Conservation (phyloP, 345 rosid species). For the Lepidium sativum region DNA sequence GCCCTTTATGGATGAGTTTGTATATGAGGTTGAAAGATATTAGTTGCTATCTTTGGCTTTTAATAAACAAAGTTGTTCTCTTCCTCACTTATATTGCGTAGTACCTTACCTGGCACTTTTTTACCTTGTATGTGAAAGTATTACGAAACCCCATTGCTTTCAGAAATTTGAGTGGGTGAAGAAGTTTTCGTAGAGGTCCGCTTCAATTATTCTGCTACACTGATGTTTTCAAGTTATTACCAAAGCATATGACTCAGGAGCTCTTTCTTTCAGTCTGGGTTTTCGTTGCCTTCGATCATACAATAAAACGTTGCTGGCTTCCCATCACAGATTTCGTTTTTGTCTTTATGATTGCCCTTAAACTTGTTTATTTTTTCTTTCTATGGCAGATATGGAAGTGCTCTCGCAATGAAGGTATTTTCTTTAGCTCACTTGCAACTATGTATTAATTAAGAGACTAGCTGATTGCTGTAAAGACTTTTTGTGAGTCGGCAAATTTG, state of each 20-base stretch:
- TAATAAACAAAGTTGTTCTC: not conserved
- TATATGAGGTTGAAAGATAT: not conserved
- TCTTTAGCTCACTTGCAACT: constrained; percentile 1
- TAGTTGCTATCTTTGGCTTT: not conserved
- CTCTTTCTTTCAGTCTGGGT: not conserved
- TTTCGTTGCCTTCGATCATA: not conserved
- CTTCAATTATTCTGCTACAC: not conserved
- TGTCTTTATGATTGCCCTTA: not conserved
- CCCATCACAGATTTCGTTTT: not conserved
- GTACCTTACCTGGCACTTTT: too few relatives aligned
- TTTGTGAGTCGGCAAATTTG: not conserved
- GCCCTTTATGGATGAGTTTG: not conserved
- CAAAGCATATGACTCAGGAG: not conserved
- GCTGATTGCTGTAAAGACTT: not conserved
- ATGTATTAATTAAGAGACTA: not conserved
- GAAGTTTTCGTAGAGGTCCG: not conserved
- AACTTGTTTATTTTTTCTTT: constrained; percentile 7
- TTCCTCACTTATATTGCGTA: not conserved
- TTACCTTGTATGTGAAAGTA: not conserved
- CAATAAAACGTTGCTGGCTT: not conserved
- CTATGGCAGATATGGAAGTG: constrained; percentile 88
- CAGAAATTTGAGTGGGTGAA: not conserved
- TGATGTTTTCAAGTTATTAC: not conserved
- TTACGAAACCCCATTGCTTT: not conserved
- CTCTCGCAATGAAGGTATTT: constrained; percentile 86